phyloP scores from a whole-genome alignment of 108 stramenopile species.

The Schizochytrium sp. region DNA sequence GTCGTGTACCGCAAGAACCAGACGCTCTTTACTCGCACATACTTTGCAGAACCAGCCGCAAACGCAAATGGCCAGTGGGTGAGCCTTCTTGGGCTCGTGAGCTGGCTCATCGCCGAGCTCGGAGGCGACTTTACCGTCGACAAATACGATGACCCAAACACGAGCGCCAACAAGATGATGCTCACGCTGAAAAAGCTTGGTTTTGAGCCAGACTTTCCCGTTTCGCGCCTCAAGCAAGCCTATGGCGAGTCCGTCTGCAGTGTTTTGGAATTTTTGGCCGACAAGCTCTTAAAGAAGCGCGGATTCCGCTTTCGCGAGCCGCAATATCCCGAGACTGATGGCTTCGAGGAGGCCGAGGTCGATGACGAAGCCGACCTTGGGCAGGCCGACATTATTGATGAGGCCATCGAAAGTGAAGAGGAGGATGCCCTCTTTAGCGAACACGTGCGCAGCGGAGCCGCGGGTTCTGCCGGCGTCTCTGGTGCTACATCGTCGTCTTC shows the following conservation, averaged over 20 bases:
- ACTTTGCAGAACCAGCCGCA: not conserved
- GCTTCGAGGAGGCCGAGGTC: constrained; percentile 34
- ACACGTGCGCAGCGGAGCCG: not conserved
- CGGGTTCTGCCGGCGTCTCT: not conserved
- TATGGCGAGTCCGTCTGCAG: constrained; percentile 45
- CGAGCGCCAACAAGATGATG: constrained; percentile 49
- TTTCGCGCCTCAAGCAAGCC: constrained; percentile 38
- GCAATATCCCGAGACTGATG: constrained; percentile 33
- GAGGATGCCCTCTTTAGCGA: constrained; percentile 42
- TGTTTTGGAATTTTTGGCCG: constrained; percentile 49
- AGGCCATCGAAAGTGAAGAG: constrained; percentile 40
- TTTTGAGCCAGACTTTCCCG: constrained; percentile 44
- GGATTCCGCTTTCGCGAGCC: constrained; percentile 33
- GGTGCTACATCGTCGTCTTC: not conserved
- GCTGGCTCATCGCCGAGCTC: constrained; percentile 15
- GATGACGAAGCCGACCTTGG: constrained; percentile 35
- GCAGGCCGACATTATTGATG: constrained; percentile 29
- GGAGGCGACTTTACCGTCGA: constrained; percentile 41
- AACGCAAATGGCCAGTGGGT: constrained; percentile 30
- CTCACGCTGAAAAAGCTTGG: constrained; percentile 39
- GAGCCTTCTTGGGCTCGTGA: not conserved
- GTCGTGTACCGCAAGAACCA: not conserved
- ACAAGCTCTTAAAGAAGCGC: constrained; percentile 28
- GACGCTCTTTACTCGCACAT: not conserved
- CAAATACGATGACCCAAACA: constrained; percentile 54